Conservation (phyloP, 2,329 filamentous ascomycete genomes). For the Sporothrix globosa region DNA sequence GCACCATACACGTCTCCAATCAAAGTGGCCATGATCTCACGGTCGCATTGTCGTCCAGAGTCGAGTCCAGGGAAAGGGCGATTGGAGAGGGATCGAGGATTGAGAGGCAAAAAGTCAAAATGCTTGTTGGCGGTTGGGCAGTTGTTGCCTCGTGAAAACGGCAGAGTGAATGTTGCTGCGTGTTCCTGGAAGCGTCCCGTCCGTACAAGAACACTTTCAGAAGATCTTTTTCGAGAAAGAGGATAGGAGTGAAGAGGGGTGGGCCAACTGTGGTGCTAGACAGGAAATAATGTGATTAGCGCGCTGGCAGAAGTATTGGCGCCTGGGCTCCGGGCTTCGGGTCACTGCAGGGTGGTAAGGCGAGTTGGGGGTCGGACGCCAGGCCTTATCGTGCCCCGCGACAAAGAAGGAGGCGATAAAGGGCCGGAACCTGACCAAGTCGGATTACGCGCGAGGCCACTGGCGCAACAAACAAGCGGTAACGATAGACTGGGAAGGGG, state of each 20-base stretch:
- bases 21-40: conserved; percentile 64
- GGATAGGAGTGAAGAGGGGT: conserved; percentile 11
- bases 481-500: conserved; percentile 2
- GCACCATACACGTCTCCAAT: conserved; percentile 70
- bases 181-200: conserved; percentile 7
- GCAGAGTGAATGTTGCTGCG: not conserved
- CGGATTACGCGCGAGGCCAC: conserved; percentile 19
- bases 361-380: not conserved
- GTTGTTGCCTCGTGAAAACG: not conserved
- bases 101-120: not conserved
- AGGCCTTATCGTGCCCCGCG: conserved; percentile 32
- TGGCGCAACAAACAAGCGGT: conserved; percentile 17
- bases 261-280: not conserved
- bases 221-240: conserved; percentile 13
- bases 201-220: conserved; percentile 20
- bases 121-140: not conserved
- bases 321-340: conserved; percentile 14
- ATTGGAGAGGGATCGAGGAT: not conserved
- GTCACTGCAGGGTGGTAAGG: not conserved
- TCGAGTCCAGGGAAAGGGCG: not conserved
- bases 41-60: conserved; percentile 3
- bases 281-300: conserved; percentile 34
- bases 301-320: conserved; percentile 31
- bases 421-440: conserved; percentile 30
- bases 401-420: conserved; percentile 32